These are phyloP conservation scores for Trifolium repens DNA, from an alignment of 306 rosid species.

Conservation along the genomic window DNA sequence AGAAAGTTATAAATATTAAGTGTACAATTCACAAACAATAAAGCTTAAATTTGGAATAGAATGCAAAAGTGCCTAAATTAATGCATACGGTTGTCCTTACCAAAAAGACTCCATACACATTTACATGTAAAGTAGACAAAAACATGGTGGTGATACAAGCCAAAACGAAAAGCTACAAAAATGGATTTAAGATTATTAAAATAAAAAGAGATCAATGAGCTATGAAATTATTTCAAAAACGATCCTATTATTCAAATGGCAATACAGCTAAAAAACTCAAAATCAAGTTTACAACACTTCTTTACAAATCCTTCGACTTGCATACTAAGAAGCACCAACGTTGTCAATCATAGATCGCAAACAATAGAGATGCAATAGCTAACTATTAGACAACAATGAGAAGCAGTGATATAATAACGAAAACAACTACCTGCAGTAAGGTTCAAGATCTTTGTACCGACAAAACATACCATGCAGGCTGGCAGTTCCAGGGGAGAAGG, in stretches of 20 bases:
- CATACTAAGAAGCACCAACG: no score
- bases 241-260: conserved; percentile 18
- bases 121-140: not conserved
- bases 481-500: conserved; percentile 30
- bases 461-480: conserved; percentile 27
- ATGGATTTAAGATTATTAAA: conserved; percentile 10
- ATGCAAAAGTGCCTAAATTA: not conserved
- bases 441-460: conserved; percentile 6
- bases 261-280: conserved; percentile 13
- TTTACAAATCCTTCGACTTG: conserved; percentile 5
- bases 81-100: not conserved
- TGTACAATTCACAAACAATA: not conserved
- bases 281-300: conserved; percentile 23
- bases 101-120: not conserved
- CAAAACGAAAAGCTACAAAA: not conserved
- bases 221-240: conserved; percentile 2
- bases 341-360: no score
- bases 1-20: conserved; percentile 8
- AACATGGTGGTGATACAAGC: conserved; percentile 16
- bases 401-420: not conserved
- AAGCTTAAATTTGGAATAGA: not conserved
- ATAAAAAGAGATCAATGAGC: not conserved
- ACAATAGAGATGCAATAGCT: no score
- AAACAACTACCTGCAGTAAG: conserved; percentile 12
- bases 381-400: not conserved